phyloP scores from a whole-genome alignment of 495 filamentous ascomycete genomes.

The Aeminium ludgeri region DNA sequence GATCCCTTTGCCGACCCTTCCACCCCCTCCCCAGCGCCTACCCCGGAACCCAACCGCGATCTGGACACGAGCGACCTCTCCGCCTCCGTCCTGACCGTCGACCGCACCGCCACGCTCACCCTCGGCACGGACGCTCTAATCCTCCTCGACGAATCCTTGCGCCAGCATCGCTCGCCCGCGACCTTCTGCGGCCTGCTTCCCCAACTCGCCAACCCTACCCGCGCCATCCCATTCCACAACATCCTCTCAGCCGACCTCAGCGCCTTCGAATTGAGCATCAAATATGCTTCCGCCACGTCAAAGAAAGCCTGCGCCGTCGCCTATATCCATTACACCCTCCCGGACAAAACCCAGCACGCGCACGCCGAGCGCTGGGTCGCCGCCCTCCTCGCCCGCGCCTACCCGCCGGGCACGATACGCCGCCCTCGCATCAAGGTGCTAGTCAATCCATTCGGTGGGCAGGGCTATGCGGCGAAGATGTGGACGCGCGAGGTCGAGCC shows the following conservation, averaged over 20 bases:
- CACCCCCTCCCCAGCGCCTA: conserved; percentile 15
- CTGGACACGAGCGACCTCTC: conserved; percentile 3
- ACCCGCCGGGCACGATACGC: conserved; percentile 45
- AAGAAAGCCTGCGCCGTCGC: conserved; percentile 38
- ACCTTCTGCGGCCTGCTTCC: conserved; percentile 31
- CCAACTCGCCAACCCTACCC: conserved; percentile 21
- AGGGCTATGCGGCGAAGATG: conserved; percentile 55
- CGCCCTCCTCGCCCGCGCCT: conserved; percentile 49
- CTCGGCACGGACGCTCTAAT: conserved; percentile 47
- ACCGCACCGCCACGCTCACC: conserved; percentile 42
- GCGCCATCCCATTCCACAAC: conserved; percentile 58
- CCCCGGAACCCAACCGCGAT: conserved; percentile 23
- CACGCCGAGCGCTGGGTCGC: conserved; percentile 42
- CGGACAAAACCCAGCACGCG: conserved; percentile 25
- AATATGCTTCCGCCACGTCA: conserved; percentile 48
- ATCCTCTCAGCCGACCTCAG: conserved; percentile 63
- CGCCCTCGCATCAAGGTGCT: conserved; percentile 69
- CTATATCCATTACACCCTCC: conserved; percentile 43
- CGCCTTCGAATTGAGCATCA: conserved; percentile 47
- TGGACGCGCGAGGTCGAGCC: conserved; percentile 65
- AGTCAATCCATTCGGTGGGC: conserved; percentile 80
- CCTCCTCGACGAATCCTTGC: conserved; percentile 37
- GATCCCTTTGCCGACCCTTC: conserved; percentile 30
- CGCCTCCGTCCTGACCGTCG: conserved; percentile 32
- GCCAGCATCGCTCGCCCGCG: conserved; percentile 19